These are phyloP conservation scores for Claviceps purpurea DNA, from an alignment of 2,329 filamentous ascomycete species.

Conservation along the genomic window DNA sequence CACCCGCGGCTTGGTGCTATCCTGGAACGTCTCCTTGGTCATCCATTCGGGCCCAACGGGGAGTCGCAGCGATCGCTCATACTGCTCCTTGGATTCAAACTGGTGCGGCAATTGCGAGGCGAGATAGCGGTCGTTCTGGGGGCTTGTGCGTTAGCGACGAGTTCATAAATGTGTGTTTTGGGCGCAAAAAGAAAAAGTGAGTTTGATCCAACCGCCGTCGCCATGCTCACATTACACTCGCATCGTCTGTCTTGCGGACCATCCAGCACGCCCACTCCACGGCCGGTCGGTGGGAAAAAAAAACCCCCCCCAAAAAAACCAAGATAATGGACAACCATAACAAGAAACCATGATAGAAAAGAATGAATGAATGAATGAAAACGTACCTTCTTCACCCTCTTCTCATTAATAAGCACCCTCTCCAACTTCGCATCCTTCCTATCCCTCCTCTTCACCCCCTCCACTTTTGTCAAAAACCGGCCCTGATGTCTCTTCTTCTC, in stretches of 20 bases:
- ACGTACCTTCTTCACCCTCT: conserved; percentile 68
- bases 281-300: background rate
- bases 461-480: conserved; percentile 49
- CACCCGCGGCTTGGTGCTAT: conserved; percentile 75
- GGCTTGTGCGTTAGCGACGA: background rate
- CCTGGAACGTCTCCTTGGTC: conserved; percentile 91
- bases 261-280: too few species aligned
- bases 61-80: conserved; percentile 74
- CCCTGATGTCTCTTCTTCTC: conserved; percentile 51
- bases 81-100: conserved; percentile 80
- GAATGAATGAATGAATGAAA: background rate
- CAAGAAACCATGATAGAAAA: too few species aligned
- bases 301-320: background rate
- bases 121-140: conserved; percentile 71
- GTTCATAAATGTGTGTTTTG: background rate
- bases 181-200: too few species aligned
- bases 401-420: conserved; percentile 86
- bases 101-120: conserved; percentile 73
- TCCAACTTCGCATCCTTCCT: conserved; percentile 73
- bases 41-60: conserved; percentile 91
- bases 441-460: conserved; percentile 62
- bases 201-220: too few species aligned
- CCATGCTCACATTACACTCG: too few species aligned
- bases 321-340: background rate
- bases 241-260: too few species aligned